Conservation (phyloP, 306 rosid species). For the Malus orientalis region DNA sequence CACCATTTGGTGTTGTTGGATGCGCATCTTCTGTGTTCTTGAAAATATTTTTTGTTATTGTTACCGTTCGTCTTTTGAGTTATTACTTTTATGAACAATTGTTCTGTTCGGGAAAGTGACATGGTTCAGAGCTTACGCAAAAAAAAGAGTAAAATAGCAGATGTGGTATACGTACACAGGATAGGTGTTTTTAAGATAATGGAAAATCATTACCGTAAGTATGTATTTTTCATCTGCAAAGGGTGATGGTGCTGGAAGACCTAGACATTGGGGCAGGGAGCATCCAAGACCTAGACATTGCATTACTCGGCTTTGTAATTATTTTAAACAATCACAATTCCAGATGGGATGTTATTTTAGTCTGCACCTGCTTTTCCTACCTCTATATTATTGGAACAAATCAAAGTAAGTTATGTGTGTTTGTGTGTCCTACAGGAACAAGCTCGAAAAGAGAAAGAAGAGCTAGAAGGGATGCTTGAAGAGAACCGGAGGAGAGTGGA, state of each 20-base stretch:
- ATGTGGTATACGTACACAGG: background rate
- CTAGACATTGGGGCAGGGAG: background rate
- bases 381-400: background rate
- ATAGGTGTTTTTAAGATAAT: background rate
- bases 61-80: background rate
- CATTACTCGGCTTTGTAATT: background rate
- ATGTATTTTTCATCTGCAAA: background rate
- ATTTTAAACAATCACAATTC: background rate
- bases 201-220: background rate
- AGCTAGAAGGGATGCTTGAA: slow-evolving; percentile 85
- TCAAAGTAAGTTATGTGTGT: background rate
- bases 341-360: background rate
- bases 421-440: slow-evolving; percentile 44
- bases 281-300: background rate
- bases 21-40: background rate
- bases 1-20: background rate
- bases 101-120: background rate
- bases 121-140: background rate
- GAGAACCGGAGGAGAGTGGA: slow-evolving; percentile 86
- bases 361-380: background rate
- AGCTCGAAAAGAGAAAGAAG: slow-evolving; percentile 79
- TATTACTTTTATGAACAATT: background rate
- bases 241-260: background rate
- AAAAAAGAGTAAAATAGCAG: background rate
- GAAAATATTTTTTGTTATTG: background rate